Base-by-base conservation (phyloP, 1,139 yeast species). In the Suzukiozyma palmioleophila region DNA sequence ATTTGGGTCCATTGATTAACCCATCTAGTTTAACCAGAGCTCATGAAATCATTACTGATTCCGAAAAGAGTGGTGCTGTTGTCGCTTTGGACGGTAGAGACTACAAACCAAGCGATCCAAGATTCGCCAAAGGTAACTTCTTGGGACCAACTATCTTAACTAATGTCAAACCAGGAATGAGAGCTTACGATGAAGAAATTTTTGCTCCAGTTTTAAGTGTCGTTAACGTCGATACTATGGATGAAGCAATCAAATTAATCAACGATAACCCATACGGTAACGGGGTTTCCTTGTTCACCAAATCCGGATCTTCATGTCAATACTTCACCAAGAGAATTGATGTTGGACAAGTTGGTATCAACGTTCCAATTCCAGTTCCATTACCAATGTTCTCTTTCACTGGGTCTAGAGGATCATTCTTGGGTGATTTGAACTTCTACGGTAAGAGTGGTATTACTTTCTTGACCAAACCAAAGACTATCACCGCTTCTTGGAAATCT, bases 361-460 rank as follows among this genome's bases (percentile, higher is more conserved):
- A 84, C 52, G 88, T 84, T 36, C 90, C 92, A 22, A 84, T 84
- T 48, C 92, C 90, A n/a, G 92, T 84, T 15, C 90, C 90, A 43
- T 66, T 84, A 56, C 90, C 92, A 46, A 81, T 83, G 86, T 84
- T 84, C 59, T 81, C 88, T 5, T 84, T 84, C 66, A 84, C 90
- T 21, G 92, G 92, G 27, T 80, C 79, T 59, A 82, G 83, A 65
- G 86, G 81, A 27, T 81, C 88, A 2, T 82, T 83, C 75, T 69
- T 82, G 51, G 90, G 92, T 33, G 89, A 83, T 57, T 73, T 84
- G 68, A 84, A 84, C 69, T 84, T 84, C 59, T 84, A 84, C 60
- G 92, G 92, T 45, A 80, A 81, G 66, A 77, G 84, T 11, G 90
- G 90, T 33, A 60, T 84, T 39, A 72, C 81, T 35, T 84, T 84